Evolutionary conservation across 2,329 filamentous ascomycete species (phyloP), one percentile per base, ranked within the genome.

Genomic region (Verticillium nubilum): DNA sequence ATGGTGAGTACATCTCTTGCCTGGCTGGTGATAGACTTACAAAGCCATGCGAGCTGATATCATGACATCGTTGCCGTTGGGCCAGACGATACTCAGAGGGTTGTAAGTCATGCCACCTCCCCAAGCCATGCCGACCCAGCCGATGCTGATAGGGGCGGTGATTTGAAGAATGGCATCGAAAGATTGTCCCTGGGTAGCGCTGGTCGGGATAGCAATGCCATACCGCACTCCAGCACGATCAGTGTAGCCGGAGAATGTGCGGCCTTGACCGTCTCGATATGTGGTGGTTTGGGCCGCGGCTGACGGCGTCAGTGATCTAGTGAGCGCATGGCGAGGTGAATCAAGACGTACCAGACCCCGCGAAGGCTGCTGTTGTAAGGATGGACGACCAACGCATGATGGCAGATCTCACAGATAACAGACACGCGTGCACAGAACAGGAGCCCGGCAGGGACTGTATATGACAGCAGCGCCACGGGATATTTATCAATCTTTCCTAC

Each of bases 61-160:
- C 2, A 74, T 70, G 10, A 71, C 73, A 17, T 67, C 72, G 5
- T 68, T 69, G n/a, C 71, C 74, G 62, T 75, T 76, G 23, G 69
- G 62, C 78, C 78, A 80, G 4, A 72, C 71, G 28, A 79, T 61
- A 1, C 75, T 72, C 0, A 79, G 67, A 3, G 78, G 78, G 47
- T 74, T 74, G 60, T 77, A 76, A 5, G 74, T 72, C 78, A 79
- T 80, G 9, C 71, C 69, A 5, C 75, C 76, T 26, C 76, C 76
- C 76, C 76, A 79, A 12, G 76, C 71, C 19, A 79, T 65, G 2
- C 76, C 77, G 2, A 73, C 72, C 77, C 77, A 80, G 35, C 76
- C 76, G 50, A 74, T 72, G 2, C 66, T 64, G 15, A 68, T 65
- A 1, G 77, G 76, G 2, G 76, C 74, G 0, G 75, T 70, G 35